Conservation (phyloP, 805 yeast species). For the Wickerhamomyces canadensis region DNA sequence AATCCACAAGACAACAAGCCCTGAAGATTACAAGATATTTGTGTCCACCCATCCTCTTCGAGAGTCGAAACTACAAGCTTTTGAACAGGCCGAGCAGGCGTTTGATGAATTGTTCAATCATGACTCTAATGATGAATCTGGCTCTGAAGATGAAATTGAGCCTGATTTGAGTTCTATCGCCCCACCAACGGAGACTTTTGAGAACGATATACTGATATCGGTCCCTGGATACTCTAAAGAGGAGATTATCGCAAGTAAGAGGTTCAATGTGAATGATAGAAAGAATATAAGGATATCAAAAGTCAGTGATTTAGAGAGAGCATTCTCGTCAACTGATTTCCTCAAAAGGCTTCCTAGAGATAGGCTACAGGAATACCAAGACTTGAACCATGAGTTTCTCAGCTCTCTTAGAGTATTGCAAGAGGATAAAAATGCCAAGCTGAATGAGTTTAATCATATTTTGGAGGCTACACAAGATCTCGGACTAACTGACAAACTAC, state of each 20-base stretch:
- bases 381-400: constrained; percentile 16
- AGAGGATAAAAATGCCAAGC: background rate
- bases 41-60: constrained; percentile 18
- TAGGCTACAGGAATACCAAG: constrained; percentile 15
- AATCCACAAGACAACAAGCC: constrained; percentile 23
- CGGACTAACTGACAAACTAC: background rate
- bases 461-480: no score
- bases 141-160: constrained; percentile 22
- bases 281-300: constrained; percentile 20
- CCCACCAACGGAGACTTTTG: constrained; percentile 8
- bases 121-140: constrained; percentile 18
- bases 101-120: constrained; percentile 19
- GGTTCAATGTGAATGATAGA: constrained; percentile 18
- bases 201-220: constrained; percentile 22
- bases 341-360: constrained; percentile 10
- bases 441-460: background rate
- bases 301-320: constrained; percentile 19
- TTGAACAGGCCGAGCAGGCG: constrained; percentile 21
- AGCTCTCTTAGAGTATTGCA: background rate
- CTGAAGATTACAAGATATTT: constrained; percentile 21
- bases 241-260: constrained; percentile 21
- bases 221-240: constrained; percentile 24
- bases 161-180: constrained; percentile 21
- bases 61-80: constrained; percentile 20
- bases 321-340: constrained; percentile 13